These are phyloP conservation scores for Candida maesae DNA, from an alignment of 805 yeast species.

Conservation along the genomic window DNA sequence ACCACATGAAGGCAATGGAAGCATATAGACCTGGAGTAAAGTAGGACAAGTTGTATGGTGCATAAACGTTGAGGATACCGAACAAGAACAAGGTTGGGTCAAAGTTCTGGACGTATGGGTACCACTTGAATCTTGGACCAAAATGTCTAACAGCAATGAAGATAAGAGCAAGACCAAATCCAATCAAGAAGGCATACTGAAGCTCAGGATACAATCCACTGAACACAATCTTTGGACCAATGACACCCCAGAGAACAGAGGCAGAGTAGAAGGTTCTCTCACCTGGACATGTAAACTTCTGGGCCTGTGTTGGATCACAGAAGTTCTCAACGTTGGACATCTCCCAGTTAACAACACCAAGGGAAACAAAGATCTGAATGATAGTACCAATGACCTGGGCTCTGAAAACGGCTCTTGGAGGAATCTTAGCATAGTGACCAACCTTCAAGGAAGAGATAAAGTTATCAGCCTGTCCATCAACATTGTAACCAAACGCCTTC, in stretches of 20 bases:
- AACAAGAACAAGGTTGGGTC: slow-evolving; percentile 50
- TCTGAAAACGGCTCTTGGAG: slow-evolving; percentile 56
- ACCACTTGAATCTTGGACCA: slow-evolving; percentile 18
- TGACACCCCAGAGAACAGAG: slow-evolving; percentile 48
- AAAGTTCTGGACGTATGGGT: slow-evolving; percentile 19
- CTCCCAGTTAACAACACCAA: slow-evolving; percentile 35
- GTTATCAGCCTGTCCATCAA: slow-evolving; percentile 60
- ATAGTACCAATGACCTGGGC: slow-evolving; percentile 35
- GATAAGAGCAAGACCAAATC: slow-evolving; percentile 35
- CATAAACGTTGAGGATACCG: slow-evolving; percentile 42
- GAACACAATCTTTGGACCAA: slow-evolving; percentile 54
- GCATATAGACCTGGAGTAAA: slow-evolving; percentile 28
- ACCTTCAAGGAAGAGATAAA: slow-evolving; percentile 43
- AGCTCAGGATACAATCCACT: slow-evolving; percentile 56
- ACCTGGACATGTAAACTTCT: slow-evolving; percentile 39
- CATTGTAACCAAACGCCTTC: slow-evolving; percentile 53
- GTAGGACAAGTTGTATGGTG: slow-evolving; percentile 49
- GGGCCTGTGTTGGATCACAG: slow-evolving; percentile 34
- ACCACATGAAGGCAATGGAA: slow-evolving; percentile 43
- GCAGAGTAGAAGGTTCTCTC: slow-evolving; percentile 39
- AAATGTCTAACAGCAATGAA: slow-evolving; percentile 28
- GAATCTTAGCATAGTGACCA: slow-evolving; percentile 52
- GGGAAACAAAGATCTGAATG: slow-evolving; percentile 27
- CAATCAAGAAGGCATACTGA: slow-evolving; percentile 62
- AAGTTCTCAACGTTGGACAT: slow-evolving; percentile 31